Percentiles rank a stretch among this genome's conserved stretches.
These are phyloP conservation scores for Fusarium veterinarium DNA, from an alignment of 2,329 filamentous ascomycete genomes.

Conservation along the genomic window DNA sequence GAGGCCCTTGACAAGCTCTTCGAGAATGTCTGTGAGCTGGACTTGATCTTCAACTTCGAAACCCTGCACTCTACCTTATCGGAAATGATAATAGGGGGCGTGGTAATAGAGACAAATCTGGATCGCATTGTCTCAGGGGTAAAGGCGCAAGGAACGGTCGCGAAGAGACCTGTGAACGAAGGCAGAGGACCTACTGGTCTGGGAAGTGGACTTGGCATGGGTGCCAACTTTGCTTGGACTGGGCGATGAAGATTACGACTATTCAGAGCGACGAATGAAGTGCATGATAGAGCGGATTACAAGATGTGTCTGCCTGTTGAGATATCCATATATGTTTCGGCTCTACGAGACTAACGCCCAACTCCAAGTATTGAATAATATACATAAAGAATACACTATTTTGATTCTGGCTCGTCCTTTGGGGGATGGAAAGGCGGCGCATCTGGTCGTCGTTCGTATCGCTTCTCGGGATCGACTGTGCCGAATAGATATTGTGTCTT, in stretches of 20 bases:
- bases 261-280: conserved; percentile 9
- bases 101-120: conserved; percentile 91
- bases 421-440: conserved; percentile 49
- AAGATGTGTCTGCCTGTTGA: conserved; percentile 30
- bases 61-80: conserved; percentile 89
- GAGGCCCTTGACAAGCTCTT: conserved; percentile 95
- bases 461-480: conserved; percentile 54
- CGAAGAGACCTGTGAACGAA: conserved; percentile 83
- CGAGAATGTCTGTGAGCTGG: conserved; percentile 97
- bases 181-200: conserved; percentile 58
- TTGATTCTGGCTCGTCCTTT: conserved; percentile 43
- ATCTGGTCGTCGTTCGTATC: conserved; percentile 55
- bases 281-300: conserved; percentile 30
- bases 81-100: conserved; percentile 95
- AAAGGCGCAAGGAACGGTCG: conserved; percentile 78
- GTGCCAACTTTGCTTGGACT: conserved; percentile 68
- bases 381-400: conserved; percentile 43
- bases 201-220: conserved; percentile 65
- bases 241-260: conserved; percentile 47
- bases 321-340: conserved; percentile 42
- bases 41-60: conserved; percentile 99
- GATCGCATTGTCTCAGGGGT: conserved; percentile 91
- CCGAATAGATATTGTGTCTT: conserved; percentile 55
- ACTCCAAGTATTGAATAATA: conserved; percentile 44
- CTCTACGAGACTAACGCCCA: conserved; percentile 44